These are phyloP conservation scores for Diutina rugosa DNA, from an alignment of 1,139 yeast species.

Conservation along the genomic window DNA sequence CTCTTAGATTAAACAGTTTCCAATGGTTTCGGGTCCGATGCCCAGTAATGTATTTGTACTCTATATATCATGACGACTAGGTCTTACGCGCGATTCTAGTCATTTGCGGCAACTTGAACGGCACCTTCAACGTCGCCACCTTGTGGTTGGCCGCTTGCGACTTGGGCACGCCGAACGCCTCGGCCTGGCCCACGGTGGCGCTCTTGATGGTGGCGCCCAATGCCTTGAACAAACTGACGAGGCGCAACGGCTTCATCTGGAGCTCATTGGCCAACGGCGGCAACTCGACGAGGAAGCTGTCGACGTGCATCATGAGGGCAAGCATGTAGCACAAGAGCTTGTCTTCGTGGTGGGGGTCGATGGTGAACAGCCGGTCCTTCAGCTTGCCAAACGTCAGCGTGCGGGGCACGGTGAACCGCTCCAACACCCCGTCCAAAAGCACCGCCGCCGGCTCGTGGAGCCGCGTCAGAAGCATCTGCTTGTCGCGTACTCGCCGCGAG, in stretches of 20 bases:
- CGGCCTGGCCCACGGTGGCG: slow-evolving; percentile 71
- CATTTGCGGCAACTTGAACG: slow-evolving; percentile 81
- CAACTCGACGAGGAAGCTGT: slow-evolving; percentile 62
- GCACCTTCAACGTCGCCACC: slow-evolving; percentile 75
- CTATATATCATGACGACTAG: not conserved
- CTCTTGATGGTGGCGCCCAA: slow-evolving; percentile 73
- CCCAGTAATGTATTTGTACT: not conserved
- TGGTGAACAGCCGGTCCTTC: slow-evolving; percentile 56
- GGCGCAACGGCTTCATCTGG: slow-evolving; percentile 65
- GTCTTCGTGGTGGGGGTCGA: slow-evolving; percentile 84
- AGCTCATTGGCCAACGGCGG: slow-evolving; percentile 79
- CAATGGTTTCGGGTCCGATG: not conserved
- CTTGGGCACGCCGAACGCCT: slow-evolving; percentile 67
- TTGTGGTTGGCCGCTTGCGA: slow-evolving; percentile 55
- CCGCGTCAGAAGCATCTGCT: slow-evolving; percentile 46
- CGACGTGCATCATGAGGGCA: slow-evolving; percentile 62
- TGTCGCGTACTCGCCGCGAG: slow-evolving; percentile 52
- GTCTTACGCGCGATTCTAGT: slow-evolving; percentile 11
- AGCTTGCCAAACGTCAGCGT: slow-evolving; percentile 61
- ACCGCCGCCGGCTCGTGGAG: slow-evolving; percentile 60
- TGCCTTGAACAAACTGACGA: slow-evolving; percentile 59
- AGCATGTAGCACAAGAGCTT: slow-evolving; percentile 70
- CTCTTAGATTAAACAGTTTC: too few species aligned
- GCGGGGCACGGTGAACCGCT: slow-evolving; percentile 54
- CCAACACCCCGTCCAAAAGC: slow-evolving; percentile 61